These are phyloP conservation scores for Globisporangium orthogonon DNA, from an alignment of 352 stramenopile genomes.

Conservation along the genomic window DNA sequence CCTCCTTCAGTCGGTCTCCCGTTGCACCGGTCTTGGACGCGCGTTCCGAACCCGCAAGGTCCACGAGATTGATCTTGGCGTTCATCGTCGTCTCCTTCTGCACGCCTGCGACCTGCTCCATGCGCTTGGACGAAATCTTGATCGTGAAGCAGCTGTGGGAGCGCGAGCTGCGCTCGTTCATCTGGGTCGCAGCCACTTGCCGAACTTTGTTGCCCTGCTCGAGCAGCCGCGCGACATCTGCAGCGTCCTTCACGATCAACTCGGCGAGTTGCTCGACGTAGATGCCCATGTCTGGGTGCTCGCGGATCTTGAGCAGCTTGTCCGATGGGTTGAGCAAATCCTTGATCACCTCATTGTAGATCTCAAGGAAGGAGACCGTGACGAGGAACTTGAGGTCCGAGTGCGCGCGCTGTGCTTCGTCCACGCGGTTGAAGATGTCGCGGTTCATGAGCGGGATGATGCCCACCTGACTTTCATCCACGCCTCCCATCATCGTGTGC, in stretches of 20 bases:
- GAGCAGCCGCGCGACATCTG: constrained; percentile 73
- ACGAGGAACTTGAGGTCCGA: constrained; percentile 77
- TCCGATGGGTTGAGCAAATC: constrained; percentile 91
- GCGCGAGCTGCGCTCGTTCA: constrained; percentile 88
- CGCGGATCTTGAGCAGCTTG: constrained; percentile 89
- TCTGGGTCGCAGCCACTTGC: constrained; percentile 86
- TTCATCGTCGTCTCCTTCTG: constrained; percentile 78
- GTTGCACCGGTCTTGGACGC: constrained; percentile 86
- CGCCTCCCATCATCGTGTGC: constrained; percentile 84
- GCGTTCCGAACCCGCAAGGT: constrained; percentile 87
- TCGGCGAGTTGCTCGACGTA: constrained; percentile 90
- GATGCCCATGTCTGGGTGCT: constrained; percentile 91
- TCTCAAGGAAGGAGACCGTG: constrained; percentile 92
- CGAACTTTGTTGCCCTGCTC: constrained; percentile 88
- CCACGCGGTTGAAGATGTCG: constrained; percentile 73
- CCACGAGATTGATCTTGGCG: constrained; percentile 90
- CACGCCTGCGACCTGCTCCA: constrained; percentile 33
- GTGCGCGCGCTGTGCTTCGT: constrained; percentile 20
- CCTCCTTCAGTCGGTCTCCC: constrained; percentile 87
- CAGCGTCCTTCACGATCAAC: constrained; percentile 73
- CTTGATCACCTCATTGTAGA: constrained; percentile 94
- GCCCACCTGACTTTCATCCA: constrained; percentile 36
- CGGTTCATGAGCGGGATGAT: constrained; percentile 89
- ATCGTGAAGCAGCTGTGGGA: constrained; percentile 92
- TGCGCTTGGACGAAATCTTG: constrained; percentile 83